These are phyloP conservation scores for Sugiyamaella xylanicola DNA, from an alignment of 1,139 yeast genomes.

Conservation along the genomic window DNA sequence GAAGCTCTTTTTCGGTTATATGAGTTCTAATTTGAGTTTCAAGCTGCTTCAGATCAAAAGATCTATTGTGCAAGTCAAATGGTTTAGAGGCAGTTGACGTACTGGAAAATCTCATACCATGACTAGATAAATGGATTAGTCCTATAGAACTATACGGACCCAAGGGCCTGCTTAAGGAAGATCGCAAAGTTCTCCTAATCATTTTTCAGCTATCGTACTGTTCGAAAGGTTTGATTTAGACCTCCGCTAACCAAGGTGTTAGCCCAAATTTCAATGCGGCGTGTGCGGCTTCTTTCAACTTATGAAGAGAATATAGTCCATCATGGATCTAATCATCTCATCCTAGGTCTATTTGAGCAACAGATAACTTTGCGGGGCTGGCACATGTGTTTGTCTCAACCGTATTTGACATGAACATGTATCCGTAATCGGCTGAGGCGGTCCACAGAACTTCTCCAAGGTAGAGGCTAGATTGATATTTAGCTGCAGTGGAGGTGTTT, in stretches of 20 bases:
- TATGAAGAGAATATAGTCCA: too few species aligned
- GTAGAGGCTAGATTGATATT: too few species aligned
- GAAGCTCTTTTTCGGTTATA: conserved; percentile 7
- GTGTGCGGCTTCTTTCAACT: background rate
- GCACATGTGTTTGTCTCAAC: too few species aligned
- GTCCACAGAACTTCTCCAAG: too few species aligned
- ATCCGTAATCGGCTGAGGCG: too few species aligned
- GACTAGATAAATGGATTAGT: background rate
- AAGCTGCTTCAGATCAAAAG: conserved; percentile 21
- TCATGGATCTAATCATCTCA: too few species aligned
- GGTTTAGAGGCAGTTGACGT: background rate
- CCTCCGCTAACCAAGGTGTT: too few species aligned
- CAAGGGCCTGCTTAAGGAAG: background rate
- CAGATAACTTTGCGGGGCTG: too few species aligned
- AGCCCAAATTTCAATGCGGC: background rate
- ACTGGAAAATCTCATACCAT: conserved; percentile 1
- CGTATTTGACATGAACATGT: too few species aligned
- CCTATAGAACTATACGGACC: background rate
- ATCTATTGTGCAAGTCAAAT: conserved; percentile 14
- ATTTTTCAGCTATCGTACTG: too few species aligned
- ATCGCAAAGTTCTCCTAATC: background rate
- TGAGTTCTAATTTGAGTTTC: conserved; percentile 17
- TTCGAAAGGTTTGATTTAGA: too few species aligned
- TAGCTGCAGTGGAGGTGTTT: background rate
- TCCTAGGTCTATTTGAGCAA: too few species aligned